These are phyloP conservation scores for Magnusiomyces ingens DNA, from an alignment of 1,139 yeast species.

Conservation along the genomic window DNA sequence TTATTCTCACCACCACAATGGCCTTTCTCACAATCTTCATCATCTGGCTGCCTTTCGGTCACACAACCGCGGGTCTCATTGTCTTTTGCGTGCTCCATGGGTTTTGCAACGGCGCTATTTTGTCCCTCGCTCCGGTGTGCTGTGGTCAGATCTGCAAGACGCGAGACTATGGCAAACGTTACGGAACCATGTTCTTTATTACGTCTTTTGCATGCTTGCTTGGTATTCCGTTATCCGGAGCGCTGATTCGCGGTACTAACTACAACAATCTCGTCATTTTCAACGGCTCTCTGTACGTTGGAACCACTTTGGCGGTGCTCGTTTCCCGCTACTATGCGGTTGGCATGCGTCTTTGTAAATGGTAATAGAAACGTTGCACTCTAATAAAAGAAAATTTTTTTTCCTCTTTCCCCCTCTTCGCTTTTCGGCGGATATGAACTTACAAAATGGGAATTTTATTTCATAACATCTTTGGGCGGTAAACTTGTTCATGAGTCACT, in stretches of 20 bases:
- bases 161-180: slow-evolving; percentile 44
- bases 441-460: no score
- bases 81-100: slow-evolving; percentile 47
- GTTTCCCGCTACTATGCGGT: slow-evolving; percentile 36
- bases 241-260: slow-evolving; percentile 37
- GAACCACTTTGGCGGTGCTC: slow-evolving; percentile 30
- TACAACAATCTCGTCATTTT: slow-evolving; percentile 37
- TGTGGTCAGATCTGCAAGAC: slow-evolving; percentile 46
- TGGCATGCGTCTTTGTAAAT: slow-evolving; percentile 27
- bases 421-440: no score
- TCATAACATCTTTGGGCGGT: no score
- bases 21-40: slow-evolving; percentile 37
- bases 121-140: slow-evolving; percentile 46
- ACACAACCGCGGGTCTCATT: slow-evolving; percentile 32
- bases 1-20: slow-evolving; percentile 38
- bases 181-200: slow-evolving; percentile 43
- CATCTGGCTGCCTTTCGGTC: slow-evolving; percentile 54
- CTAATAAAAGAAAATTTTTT: no score
- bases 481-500: no score
- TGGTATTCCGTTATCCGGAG: slow-evolving; percentile 47
- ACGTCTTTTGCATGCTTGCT: slow-evolving; percentile 42
- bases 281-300: slow-evolving; percentile 34
- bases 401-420: no score
- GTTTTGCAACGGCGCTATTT: slow-evolving; percentile 44
- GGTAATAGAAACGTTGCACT: not conserved